Base-by-base conservation (phyloP, 148 eudicot genomes). In the Spergularia marina region DNA sequence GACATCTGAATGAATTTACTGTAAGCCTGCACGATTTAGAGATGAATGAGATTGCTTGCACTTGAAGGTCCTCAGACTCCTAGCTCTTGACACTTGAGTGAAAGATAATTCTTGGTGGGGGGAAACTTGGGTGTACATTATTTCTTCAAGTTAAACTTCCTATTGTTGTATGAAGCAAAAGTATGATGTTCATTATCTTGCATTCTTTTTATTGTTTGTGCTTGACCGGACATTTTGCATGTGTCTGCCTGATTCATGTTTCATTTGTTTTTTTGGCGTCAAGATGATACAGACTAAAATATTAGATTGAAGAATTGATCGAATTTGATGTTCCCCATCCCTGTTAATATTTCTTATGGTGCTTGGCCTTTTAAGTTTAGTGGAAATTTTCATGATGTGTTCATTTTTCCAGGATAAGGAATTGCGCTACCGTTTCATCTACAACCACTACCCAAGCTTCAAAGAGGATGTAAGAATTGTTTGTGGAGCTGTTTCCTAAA, bases 401-500 rank as follows among this genome's bases (percentile, higher is more conserved):
- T 14, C 49, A 44, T 53, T 70, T 71, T 74, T 81, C 7, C 92
- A 92, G 93, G 98, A 93, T 80, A 89, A 86, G 74, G 98, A 93
- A 39, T 61, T 93, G 83, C 80, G 92, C 5, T 93, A 93, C 68
- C 93, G 96, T 65, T 93, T 93, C 77, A 91, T 91, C 76, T 89
- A 91, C 80, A 93, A 93, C 77, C 96, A 89, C 77, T 88, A 85
- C 63, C 96, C 98, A 59, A 89, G 91, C 81, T 87, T 91, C 76
- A 82, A 84, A 52, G 94, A 91, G 81, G 86, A 91, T 91, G 98
- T 91, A 89, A 78, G 82, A 72, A 63, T 52, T 60, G 65, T 68
- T 61, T 36, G 8, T 21, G 12, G 49, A 53, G 41, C 21, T 72
- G 7, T 66, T 51, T 20, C 44, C 64, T 73, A 16, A 12, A 62